Evolutionary conservation across 305 asterid genomes (phyloP).

Genomic region (Fraxinus velutina): DNA sequence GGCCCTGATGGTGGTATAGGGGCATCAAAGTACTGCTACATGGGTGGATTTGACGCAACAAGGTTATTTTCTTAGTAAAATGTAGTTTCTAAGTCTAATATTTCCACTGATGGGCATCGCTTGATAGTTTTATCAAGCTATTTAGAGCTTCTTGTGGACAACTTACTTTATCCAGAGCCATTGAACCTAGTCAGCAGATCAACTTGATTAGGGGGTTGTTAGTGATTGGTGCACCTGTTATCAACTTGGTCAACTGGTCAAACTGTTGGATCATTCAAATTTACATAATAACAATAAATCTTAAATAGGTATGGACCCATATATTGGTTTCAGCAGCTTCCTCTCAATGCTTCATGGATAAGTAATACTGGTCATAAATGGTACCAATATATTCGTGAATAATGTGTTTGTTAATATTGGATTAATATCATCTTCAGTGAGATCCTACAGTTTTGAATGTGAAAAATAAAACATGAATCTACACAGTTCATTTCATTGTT

Average conservation of each 20-base stretch:
- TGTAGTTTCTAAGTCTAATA: not conserved
- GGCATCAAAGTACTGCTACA: conserved; percentile 92
- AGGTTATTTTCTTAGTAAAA: conserved; percentile 49
- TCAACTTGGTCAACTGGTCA: not conserved
- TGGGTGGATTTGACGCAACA: conserved; percentile 99
- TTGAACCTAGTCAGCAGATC: conserved; percentile 6
- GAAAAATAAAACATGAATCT: conserved; percentile 2
- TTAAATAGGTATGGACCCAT: not conserved
- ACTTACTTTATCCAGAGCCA: conserved; percentile 9
- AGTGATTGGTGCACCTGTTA: not conserved
- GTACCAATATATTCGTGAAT: not conserved
- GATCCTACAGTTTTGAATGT: conserved; percentile 2
- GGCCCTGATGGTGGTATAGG: conserved; percentile 99
- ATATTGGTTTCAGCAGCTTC: not conserved
- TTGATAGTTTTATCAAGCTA: conserved; percentile 5
- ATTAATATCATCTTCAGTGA: not conserved
- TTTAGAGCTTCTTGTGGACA: conserved; percentile 14
- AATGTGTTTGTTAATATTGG: not conserved
- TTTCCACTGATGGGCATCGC: not conserved
- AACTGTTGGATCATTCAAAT: not conserved
- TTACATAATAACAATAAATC: not conserved
- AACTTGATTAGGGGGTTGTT: not conserved
- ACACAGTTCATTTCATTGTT: not conserved
- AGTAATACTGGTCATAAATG: not conserved
- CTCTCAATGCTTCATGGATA: not conserved